Conservation (phyloP, 75 land plant species). For the Larix kaempferi region DNA sequence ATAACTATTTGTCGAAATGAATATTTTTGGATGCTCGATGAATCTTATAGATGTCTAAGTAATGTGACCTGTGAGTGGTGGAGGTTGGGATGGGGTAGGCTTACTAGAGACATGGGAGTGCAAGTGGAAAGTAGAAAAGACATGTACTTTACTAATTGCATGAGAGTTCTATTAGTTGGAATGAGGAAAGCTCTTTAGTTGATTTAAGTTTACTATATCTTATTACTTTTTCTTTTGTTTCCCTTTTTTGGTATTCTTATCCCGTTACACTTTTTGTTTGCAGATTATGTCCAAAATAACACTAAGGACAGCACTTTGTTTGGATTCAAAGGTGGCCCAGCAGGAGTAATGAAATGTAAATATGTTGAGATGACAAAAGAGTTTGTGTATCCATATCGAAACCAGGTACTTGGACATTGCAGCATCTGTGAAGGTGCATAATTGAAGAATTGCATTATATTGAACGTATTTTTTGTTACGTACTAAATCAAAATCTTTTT, state of each 20-base stretch:
- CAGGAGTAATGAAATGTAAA: constrained; percentile 93
- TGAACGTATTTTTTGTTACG: neutral
- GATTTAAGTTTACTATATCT: neutral
- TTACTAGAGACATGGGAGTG: too few species aligned
- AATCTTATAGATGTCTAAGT: too few species aligned
- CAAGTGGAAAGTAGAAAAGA: neutral
- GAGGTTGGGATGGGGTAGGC: too few species aligned
- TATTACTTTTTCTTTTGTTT: neutral
- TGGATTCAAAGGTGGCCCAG: constrained; percentile 95
- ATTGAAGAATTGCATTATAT: neutral
- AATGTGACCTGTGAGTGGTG: too few species aligned
- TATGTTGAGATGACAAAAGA: constrained; percentile 74
- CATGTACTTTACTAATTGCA: neutral
- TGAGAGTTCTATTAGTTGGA: constrained; percentile 4
- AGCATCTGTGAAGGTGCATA: neutral
- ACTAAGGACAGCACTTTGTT: constrained; percentile 71
- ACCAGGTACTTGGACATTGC: constrained; percentile 55
- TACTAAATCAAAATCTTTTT: neutral
- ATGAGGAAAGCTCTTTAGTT: constrained; percentile 13
- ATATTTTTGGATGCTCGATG: too few species aligned
- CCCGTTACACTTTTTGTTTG: constrained; percentile 1
- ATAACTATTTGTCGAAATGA: too few species aligned
- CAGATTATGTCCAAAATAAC: constrained; percentile 81
- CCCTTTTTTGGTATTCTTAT: constrained; percentile 10
- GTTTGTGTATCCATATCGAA: constrained; percentile 85